A percentile compares a stretch with the other conserved stretches of the same genome.
Evolutionary conservation across 768 basidiomycete genomes (phyloP).

Genomic region (Tulasnella sp.): DNA sequence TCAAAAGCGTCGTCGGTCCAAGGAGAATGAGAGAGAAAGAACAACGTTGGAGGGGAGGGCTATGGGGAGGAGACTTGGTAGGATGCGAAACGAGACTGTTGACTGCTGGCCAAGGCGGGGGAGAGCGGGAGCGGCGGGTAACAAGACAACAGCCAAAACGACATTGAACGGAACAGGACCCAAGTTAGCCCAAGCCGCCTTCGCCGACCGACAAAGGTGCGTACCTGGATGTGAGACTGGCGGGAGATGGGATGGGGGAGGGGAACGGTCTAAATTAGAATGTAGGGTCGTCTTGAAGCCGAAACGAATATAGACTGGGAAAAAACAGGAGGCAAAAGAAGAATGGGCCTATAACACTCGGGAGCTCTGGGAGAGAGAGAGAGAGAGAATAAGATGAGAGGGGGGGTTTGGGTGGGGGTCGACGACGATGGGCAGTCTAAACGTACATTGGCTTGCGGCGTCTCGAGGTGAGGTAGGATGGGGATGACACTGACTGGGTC

Average conservation of each 20-base stretch:
- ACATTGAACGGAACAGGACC: neutral
- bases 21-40: too few relatives aligned
- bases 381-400: neutral
- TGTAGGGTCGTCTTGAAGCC: neutral
- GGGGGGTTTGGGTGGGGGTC: neutral
- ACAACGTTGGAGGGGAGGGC: neutral
- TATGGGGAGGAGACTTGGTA: neutral
- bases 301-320: constrained; percentile 2
- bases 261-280: constrained; percentile 2
- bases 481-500: neutral
- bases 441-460: neutral
- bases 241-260: neutral
- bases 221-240: neutral
- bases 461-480: neutral
- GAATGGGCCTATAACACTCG: neutral
- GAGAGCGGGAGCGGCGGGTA: neutral
- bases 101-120: neutral
- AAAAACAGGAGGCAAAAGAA: neutral
- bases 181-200: neutral
- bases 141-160: neutral
- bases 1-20: neutral
- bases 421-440: neutral
- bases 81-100: neutral
- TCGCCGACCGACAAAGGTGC: neutral
- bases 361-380: neutral